Percentiles rank a stretch among this genome's conserved stretches.
phyloP scores from a whole-genome alignment of 495 filamentous ascomycete genomes.

The Xylaria venustula region DNA sequence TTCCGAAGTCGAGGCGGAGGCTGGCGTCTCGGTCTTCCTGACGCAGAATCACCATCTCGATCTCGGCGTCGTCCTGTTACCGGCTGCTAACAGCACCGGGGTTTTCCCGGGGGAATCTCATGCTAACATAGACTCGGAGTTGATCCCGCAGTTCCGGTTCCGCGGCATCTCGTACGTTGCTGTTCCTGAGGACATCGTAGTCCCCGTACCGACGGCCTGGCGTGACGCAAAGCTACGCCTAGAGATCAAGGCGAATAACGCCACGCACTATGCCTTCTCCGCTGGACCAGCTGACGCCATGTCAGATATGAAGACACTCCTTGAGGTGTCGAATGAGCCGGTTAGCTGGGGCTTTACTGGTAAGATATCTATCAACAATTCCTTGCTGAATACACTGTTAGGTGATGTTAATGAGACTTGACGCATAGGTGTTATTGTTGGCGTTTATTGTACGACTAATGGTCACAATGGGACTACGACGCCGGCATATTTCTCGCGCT shows the following conservation, averaged over 20 bases:
- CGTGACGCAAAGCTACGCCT: conserved; percentile 30
- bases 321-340: conserved; percentile 36
- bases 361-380: conserved; percentile 19
- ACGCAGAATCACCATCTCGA: conserved; percentile 55
- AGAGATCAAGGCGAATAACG: conserved; percentile 46
- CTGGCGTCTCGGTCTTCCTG: conserved; percentile 46
- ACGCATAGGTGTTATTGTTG: conserved; percentile 38
- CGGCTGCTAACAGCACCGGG: conserved; percentile 19
- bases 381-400: background rate
- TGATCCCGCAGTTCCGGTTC: conserved; percentile 37
- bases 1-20: conserved; percentile 39
- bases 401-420: background rate
- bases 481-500: conserved; percentile 44
- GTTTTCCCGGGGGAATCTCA: conserved; percentile 4
- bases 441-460: conserved; percentile 54
- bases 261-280: conserved; percentile 46
- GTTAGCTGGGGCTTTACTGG: conserved; percentile 54
- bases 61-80: conserved; percentile 47
- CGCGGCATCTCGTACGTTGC: conserved; percentile 37
- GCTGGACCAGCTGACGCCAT: conserved; percentile 35
- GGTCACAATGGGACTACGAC: conserved; percentile 41
- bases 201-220: conserved; percentile 36
- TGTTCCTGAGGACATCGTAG: conserved; percentile 29
- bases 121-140: conserved; percentile 1
- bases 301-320: conserved; percentile 32